Evolutionary conservation across 495 filamentous ascomycete genomes (phyloP), one percentile per base, ranked within the genome.

Genomic region (Penicillium tannophilum): DNA sequence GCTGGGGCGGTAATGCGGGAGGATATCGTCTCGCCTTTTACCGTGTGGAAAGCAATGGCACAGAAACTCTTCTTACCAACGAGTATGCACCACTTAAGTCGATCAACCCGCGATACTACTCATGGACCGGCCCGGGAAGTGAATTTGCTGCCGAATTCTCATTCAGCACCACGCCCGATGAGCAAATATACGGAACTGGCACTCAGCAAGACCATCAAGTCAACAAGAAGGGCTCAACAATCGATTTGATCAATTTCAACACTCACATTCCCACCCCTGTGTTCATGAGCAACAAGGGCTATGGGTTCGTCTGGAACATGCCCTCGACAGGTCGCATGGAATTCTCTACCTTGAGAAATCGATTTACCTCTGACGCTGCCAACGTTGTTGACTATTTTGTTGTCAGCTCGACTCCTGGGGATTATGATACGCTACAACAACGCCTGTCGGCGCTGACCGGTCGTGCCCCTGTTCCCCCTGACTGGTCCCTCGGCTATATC

Each of bases 1-100:
- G 68, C 35, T 67, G 65, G 63, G 63, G 60, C 2, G 65, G 65
- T 4, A 66, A 58, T 11, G 49, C 63, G 3, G 68, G 65, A 17
- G 68, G 65, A 7, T 71, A 71, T 56, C 61, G 68, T 11, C 60
- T 71, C 2, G 62, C 63, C 1, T 71, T 69, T 41, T 65, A 64
- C 26, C 60, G 68, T 6, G 58, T 69, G 8, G 66, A 71, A 26
- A 7, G 7, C 12, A 54, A 71, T 48, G 68, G 66, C 31, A 56
- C 63, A 7, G 68, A 71, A 39, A 64, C 68, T 1, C 42, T 71
- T 5, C 60, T 71, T 30, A 68, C 66, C 11, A 68, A 68, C 41
- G 68, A 71, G 52, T 71, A 71, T 59, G 65, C 68, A n/a, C 68
- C 68, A 23, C 59, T 69, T 39, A 71, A 71, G 31, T 71, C 68